phyloP scores from a whole-genome alignment of 2,329 filamentous ascomycete genomes.

The Rutstroemia sp. region DNA sequence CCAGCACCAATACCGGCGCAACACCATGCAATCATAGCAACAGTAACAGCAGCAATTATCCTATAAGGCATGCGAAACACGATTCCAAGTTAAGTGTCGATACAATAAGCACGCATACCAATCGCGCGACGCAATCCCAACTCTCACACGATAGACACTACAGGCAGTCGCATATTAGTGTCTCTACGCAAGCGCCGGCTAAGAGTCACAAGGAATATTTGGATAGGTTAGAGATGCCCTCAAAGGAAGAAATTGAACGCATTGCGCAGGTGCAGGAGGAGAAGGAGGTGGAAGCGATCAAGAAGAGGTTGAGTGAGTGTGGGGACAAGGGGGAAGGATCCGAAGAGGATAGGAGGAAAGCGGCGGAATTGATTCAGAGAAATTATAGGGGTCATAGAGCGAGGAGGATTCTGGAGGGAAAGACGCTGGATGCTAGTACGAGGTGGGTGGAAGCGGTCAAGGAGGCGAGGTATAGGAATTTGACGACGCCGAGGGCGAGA shows the following conservation, averaged over 20 bases:
- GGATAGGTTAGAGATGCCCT: slow-evolving; percentile 22
- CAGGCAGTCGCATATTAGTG: not conserved
- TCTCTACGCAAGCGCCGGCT: slow-evolving; percentile 10
- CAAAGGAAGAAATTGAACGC: slow-evolving; percentile 36
- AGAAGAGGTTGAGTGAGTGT: slow-evolving; percentile 19
- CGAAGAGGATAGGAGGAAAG: slow-evolving; percentile 38
- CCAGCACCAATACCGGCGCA: not conserved
- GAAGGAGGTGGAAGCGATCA: slow-evolving; percentile 24
- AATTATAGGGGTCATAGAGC: slow-evolving; percentile 72
- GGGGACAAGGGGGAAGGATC: slow-evolving; percentile 29
- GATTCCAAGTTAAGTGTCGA: slow-evolving; percentile 4
- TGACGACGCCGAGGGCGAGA: slow-evolving; percentile 38
- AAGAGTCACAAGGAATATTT: slow-evolving; percentile 27
- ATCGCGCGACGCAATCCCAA: not conserved
- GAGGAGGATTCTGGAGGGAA: slow-evolving; percentile 62
- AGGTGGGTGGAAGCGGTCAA: slow-evolving; percentile 39
- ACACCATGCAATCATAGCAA: not conserved
- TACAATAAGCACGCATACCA: not conserved
- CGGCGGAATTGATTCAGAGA: slow-evolving; percentile 55
- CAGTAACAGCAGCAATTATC: not conserved
- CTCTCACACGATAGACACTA: no score
- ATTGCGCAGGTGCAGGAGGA: slow-evolving; percentile 42
- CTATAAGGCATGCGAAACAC: not conserved
- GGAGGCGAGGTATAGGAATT: slow-evolving; percentile 48
- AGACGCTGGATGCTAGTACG: slow-evolving; percentile 41